Evolutionary conservation across 805 yeast genomes (phyloP).

Genomic region (Maudiozyma serrabonitensis): DNA sequence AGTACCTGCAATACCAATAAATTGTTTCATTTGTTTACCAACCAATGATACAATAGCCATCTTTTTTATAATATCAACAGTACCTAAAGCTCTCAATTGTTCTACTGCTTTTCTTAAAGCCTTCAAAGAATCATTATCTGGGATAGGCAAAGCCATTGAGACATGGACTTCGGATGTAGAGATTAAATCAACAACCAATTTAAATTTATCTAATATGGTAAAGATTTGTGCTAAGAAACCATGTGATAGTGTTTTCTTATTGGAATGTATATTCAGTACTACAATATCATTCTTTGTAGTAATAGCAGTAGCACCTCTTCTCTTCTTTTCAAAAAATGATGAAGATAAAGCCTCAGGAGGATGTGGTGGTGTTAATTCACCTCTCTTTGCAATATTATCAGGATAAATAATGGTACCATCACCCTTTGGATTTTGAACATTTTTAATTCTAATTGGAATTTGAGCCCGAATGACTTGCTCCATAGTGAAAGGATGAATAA

Average conservation of each 20-base stretch:
- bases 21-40: constrained; percentile 94
- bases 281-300: constrained; percentile 90
- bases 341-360: constrained; percentile 68
- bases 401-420: constrained; percentile 92
- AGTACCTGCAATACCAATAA: constrained; percentile 93
- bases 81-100: constrained; percentile 72
- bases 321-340: constrained; percentile 35
- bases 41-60: constrained; percentile 90
- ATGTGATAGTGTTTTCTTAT: constrained; percentile 84
- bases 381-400: constrained; percentile 73
- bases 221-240: constrained; percentile 92
- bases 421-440: constrained; percentile 90
- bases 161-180: constrained; percentile 97
- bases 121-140: constrained; percentile 47
- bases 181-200: constrained; percentile 86
- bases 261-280: constrained; percentile 87
- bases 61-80: constrained; percentile 78
- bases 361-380: constrained; percentile 88
- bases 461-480: constrained; percentile 95
- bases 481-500: constrained; percentile 98
- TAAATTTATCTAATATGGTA: constrained; percentile 71
- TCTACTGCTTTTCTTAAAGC: constrained; percentile 62
- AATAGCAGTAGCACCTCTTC: constrained; percentile 84
- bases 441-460: constrained; percentile 93
- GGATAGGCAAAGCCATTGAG: constrained; percentile 90